These are phyloP conservation scores for Periconia digitata DNA, from an alignment of 2,329 filamentous ascomycete genomes.

Conservation along the genomic window DNA sequence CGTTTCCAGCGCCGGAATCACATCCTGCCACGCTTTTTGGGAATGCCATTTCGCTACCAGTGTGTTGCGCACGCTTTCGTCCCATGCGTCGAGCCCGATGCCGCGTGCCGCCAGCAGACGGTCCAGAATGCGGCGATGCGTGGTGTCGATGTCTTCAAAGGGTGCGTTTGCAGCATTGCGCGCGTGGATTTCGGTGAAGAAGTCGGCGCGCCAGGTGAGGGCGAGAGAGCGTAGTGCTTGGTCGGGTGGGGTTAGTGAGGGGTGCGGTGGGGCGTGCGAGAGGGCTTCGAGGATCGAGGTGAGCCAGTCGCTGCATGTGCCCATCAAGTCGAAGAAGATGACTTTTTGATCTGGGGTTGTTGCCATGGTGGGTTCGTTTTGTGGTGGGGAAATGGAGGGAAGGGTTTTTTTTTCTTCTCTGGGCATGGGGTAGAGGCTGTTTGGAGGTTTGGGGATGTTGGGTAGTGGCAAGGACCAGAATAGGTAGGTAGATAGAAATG, in stretches of 20 bases:
- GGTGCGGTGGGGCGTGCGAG: conserved; percentile 5
- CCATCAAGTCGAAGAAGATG: conserved; percentile 61
- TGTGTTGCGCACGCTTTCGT: conserved; percentile 14
- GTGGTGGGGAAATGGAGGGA: neutral
- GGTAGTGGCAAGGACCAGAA: too few relatives aligned
- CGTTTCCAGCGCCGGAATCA: conserved; percentile 44
- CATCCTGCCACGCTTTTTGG: conserved; percentile 56
- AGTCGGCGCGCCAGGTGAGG: conserved; percentile 54
- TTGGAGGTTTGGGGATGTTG: neutral
- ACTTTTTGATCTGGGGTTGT: conserved; percentile 41
- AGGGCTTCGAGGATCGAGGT: conserved; percentile 13
- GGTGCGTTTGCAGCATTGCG: conserved; percentile 40
- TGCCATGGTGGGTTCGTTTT: conserved; percentile 1
- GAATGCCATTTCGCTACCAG: conserved; percentile 51
- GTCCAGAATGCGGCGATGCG: conserved; percentile 48
- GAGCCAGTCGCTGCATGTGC: conserved; percentile 61
- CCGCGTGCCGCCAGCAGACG: conserved; percentile 33
- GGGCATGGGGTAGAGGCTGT: neutral
- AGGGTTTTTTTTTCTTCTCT: neutral
- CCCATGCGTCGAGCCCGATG: conserved; percentile 14
- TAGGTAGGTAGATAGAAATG: too few relatives aligned
- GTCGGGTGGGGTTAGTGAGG: conserved; percentile 5
- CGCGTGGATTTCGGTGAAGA: conserved; percentile 50
- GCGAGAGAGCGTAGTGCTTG: conserved; percentile 41
- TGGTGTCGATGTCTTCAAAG: conserved; percentile 56